phyloP scores from a whole-genome alignment of 495 filamentous ascomycete genomes.

The Sordaria brevicollis region DNA sequence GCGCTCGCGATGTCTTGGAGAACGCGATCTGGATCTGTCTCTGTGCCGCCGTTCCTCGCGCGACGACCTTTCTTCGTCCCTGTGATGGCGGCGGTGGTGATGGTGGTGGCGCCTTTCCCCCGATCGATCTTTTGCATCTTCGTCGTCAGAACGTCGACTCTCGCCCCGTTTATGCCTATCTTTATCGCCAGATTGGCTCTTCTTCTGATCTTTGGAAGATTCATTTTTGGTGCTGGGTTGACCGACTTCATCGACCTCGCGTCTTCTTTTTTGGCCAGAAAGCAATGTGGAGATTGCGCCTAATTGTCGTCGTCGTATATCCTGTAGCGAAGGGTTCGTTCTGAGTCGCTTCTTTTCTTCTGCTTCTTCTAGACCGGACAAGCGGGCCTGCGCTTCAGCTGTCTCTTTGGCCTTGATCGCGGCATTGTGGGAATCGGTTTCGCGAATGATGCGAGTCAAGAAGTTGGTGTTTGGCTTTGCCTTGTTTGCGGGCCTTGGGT shows the following conservation, averaged over 20 bases:
- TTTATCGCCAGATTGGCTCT: background rate
- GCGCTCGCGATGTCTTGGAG: slow-evolving; percentile 8
- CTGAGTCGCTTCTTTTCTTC: slow-evolving; percentile 30
- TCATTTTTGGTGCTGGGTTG: background rate
- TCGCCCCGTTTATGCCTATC: background rate
- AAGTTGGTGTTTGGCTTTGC: slow-evolving; percentile 90
- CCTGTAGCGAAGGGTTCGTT: slow-evolving; percentile 25
- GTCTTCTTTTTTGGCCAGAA: slow-evolving; percentile 28
- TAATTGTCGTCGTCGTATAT: slow-evolving; percentile 41
- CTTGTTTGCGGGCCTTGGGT: slow-evolving; percentile 45
- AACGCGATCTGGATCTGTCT: slow-evolving; percentile 12
- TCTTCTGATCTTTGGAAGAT: background rate
- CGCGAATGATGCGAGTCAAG: slow-evolving; percentile 75
- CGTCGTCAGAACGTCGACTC: background rate
- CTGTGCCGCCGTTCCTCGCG: background rate
- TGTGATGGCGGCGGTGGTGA: slow-evolving; percentile 2
- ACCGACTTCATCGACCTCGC: slow-evolving; percentile 9
- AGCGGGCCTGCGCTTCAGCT: slow-evolving; percentile 39
- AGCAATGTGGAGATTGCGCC: slow-evolving; percentile 44
- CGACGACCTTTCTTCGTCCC: slow-evolving; percentile 1
- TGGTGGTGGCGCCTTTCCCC: background rate
- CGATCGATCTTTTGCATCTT: background rate
- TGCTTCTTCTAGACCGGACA: slow-evolving; percentile 32
- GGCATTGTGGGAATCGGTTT: slow-evolving; percentile 83
- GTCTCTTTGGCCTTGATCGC: slow-evolving; percentile 76